Conservation (phyloP, 2,329 filamentous ascomycete genomes). For the Claviceps sp. region DNA sequence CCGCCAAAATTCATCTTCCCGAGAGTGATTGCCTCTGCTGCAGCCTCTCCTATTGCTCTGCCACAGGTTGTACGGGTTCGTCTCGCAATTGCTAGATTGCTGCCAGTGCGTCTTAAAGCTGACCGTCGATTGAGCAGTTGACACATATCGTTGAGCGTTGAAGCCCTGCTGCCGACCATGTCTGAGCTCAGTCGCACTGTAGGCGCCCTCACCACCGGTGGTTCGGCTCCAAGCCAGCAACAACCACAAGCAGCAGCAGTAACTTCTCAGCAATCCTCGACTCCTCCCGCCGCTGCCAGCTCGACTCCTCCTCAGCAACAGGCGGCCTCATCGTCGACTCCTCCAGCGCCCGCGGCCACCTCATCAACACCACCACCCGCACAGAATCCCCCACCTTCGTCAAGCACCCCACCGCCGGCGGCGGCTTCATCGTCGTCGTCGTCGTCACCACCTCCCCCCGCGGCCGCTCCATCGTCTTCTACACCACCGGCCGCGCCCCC, state of each 20-base stretch:
- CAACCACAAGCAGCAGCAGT: not conserved
- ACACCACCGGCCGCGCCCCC: not conserved
- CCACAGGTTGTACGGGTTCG: too few relatives aligned
- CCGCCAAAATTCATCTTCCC: too few relatives aligned
- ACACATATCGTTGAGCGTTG: conserved; percentile 8
- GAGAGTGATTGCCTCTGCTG: too few relatives aligned
- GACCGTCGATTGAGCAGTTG: conserved; percentile 17
- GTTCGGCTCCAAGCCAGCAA: conserved; percentile 4
- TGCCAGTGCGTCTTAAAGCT: too few relatives aligned
- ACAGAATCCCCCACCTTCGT: not conserved
- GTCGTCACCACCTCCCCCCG: not conserved
- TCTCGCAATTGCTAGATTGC: too few relatives aligned
- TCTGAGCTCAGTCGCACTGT: not conserved
- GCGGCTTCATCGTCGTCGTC: not conserved
- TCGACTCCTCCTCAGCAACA: conserved; percentile 1
- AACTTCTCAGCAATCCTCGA: not conserved
- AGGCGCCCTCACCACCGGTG: conserved; percentile 13
- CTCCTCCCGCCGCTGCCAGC: not conserved
- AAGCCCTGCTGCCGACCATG: conserved; percentile 3
- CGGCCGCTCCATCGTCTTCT: not conserved
- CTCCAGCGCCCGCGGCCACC: not conserved
- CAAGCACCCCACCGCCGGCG: not conserved
- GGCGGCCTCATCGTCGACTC: not conserved
- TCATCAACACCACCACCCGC: not conserved
- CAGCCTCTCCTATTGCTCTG: too few relatives aligned